A percentile compares a stretch with the other conserved stretches of the same genome.
These are phyloP conservation scores for Colletotrichum salicis DNA, from an alignment of 2,329 filamentous ascomycete species.

Conservation along the genomic window DNA sequence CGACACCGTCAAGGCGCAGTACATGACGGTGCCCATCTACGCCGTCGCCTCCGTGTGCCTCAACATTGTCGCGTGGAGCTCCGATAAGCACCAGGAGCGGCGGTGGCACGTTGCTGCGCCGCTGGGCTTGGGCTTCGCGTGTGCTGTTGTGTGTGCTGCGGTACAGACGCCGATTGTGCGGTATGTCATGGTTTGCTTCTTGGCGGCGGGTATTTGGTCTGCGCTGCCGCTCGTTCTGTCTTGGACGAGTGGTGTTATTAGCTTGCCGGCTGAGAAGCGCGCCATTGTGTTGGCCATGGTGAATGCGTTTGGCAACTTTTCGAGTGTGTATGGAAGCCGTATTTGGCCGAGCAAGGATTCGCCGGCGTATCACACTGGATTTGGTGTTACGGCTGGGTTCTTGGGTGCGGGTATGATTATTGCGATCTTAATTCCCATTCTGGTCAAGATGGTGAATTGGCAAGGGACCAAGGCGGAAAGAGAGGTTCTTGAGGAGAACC, in stretches of 20 bases:
- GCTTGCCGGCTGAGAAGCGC: slow-evolving; percentile 44
- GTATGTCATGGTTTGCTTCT: slow-evolving; percentile 45
- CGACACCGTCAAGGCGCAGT: slow-evolving; percentile 54
- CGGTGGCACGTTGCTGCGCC: slow-evolving; percentile 38
- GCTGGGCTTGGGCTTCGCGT: slow-evolving; percentile 37
- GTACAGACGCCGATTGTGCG: slow-evolving; percentile 39
- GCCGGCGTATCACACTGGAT: slow-evolving; percentile 42
- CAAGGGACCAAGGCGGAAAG: slow-evolving; percentile 35
- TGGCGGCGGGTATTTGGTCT: slow-evolving; percentile 41
- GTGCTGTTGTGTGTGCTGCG: slow-evolving; percentile 38
- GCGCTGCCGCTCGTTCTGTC: slow-evolving; percentile 42
- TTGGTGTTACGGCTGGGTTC: slow-evolving; percentile 44
- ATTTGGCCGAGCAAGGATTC: slow-evolving; percentile 43
- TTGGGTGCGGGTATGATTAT: slow-evolving; percentile 40
- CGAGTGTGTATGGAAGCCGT: slow-evolving; percentile 44
- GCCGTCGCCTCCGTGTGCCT: slow-evolving; percentile 36
- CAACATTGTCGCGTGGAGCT: slow-evolving; percentile 39
- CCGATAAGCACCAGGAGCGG: slow-evolving; percentile 37
- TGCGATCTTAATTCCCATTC: slow-evolving; percentile 38
- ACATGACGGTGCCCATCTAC: slow-evolving; percentile 55
- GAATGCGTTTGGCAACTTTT: slow-evolving; percentile 46
- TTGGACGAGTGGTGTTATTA: slow-evolving; percentile 43
- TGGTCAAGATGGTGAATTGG: slow-evolving; percentile 35
- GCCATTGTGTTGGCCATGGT: slow-evolving; percentile 46
- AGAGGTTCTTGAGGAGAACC: slow-evolving; percentile 20